Evolutionary conservation across 352 stramenopile species (phyloP).

Genomic region (Pythium utonaiense): DNA sequence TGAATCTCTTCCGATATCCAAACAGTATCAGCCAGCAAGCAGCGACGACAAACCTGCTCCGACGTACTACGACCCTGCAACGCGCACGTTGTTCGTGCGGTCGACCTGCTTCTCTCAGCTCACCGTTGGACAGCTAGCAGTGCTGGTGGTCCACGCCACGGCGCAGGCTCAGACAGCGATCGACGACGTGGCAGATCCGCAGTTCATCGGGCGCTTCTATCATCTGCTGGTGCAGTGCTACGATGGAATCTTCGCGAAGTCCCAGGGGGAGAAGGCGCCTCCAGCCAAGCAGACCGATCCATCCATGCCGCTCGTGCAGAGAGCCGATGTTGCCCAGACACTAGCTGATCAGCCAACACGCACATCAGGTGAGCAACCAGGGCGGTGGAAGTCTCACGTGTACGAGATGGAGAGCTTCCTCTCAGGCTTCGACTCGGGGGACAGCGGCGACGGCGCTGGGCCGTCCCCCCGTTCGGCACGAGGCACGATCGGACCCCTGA

Average conservation of each 20-base stretch:
- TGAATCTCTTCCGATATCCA: background rate
- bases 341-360: background rate
- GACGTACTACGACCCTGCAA: constrained; percentile 19
- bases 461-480: background rate
- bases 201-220: constrained; percentile 51
- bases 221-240: constrained; percentile 56
- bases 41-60: background rate
- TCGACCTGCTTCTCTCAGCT: constrained; percentile 31
- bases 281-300: background rate
- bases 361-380: background rate
- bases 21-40: background rate
- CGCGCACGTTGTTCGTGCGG: constrained; percentile 32
- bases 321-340: background rate
- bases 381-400: constrained; percentile 42
- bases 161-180: constrained; percentile 26
- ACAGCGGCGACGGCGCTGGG: background rate
- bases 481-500: background rate
- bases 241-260: constrained; percentile 43
- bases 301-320: background rate
- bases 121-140: constrained; percentile 44
- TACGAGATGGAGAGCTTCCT: constrained; percentile 57
- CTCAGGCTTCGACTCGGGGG: constrained; percentile 14
- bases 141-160: constrained; percentile 57
- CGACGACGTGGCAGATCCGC: constrained; percentile 41
- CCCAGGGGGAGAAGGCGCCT: constrained; percentile 1